These are phyloP conservation scores for Diaporthe caulivora DNA, from an alignment of 2,329 filamentous ascomycete genomes.

Conservation along the genomic window DNA sequence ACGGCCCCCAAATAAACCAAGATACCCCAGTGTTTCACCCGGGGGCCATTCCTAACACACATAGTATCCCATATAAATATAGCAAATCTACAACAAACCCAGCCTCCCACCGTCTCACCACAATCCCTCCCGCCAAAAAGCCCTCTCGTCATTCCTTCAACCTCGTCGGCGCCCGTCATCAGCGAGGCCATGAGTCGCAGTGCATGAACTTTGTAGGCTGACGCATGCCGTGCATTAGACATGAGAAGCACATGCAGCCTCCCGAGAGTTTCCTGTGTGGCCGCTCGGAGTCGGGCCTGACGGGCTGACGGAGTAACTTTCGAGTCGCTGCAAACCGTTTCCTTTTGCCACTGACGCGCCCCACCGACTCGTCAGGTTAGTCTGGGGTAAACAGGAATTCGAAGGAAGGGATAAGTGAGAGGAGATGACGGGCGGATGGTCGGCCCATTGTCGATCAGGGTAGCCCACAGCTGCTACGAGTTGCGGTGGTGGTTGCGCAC, in stretches of 20 bases:
- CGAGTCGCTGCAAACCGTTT: neutral
- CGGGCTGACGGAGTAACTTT: neutral
- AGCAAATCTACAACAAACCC: neutral
- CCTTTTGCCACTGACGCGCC: neutral
- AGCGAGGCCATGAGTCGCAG: neutral
- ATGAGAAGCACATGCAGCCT: neutral
- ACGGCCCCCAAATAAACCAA: conserved; percentile 6
- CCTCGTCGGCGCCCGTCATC: neutral
- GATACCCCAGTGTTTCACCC: conserved; percentile 20
- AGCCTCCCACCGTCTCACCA: no score
- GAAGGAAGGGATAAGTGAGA: neutral
- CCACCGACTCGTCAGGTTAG: neutral
- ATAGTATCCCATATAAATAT: neutral
- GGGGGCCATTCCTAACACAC: conserved; percentile 17
- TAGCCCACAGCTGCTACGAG: neutral
- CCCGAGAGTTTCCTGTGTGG: conserved; percentile 6
- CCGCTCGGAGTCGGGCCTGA: neutral
- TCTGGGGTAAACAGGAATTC: conserved; percentile 18
- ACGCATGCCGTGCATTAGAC: conserved; percentile 6
- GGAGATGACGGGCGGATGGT: neutral
- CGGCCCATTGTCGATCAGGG: conserved; percentile 1
- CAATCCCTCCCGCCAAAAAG: neutral
- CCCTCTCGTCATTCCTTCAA: neutral
- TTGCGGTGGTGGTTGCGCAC: no score
- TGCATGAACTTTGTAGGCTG: conserved; percentile 1